Evolutionary conservation across 2,329 filamentous ascomycete species (phyloP), one percentile per base, ranked within the genome.

Genomic region (Botryosphaeria dothidea): DNA sequence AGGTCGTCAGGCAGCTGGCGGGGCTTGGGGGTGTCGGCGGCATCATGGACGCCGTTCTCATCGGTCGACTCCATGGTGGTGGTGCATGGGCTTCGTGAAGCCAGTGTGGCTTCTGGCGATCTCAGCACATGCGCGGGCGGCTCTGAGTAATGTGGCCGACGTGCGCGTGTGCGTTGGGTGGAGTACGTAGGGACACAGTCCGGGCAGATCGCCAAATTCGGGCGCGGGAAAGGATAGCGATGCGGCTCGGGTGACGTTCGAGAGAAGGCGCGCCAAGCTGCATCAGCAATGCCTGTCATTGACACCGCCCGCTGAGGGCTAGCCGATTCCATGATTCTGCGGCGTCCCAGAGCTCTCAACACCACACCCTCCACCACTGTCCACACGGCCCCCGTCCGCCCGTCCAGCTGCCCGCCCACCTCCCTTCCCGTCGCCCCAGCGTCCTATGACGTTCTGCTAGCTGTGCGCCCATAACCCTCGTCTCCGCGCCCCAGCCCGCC

Each of bases 1-100:
- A 99, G 86, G 79, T 99, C 95, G 70, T 86, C 81, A 45, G 95
- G 95, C 58, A 98, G 86, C 67, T 80, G 76, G 65, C 80, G 76
- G 38, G 79, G 75, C 68, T 70, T 73, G 45, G 70, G 70, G 31
- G 69, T 66, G 67, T 56, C 60, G 31, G 69, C 67, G 66, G 66
- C 60, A 70, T 72, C 75, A 62, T 71, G 68, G 72, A 70, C 73
- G 72, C 70, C 73, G 70, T 73, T 72, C 64, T 78, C 75, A 67
- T 71, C 69, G 68, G 75, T 69, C 41, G 73, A 71, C 63, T 77
- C 75, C 67, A 68, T 68, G 62, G 60, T 64, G 62, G 60, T 64
- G 63, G 34, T 62, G 63, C 67, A 67, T 67, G 56, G 58, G 51
- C 49, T 49, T 29, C 31, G 36, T 34, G 62, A 64, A 64, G 62